A percentile compares a stretch with the other conserved stretches of the same genome.
Evolutionary conservation across 2,329 filamentous ascomycete species (phyloP).

Genomic region (Talaromyces pinophilus): DNA sequence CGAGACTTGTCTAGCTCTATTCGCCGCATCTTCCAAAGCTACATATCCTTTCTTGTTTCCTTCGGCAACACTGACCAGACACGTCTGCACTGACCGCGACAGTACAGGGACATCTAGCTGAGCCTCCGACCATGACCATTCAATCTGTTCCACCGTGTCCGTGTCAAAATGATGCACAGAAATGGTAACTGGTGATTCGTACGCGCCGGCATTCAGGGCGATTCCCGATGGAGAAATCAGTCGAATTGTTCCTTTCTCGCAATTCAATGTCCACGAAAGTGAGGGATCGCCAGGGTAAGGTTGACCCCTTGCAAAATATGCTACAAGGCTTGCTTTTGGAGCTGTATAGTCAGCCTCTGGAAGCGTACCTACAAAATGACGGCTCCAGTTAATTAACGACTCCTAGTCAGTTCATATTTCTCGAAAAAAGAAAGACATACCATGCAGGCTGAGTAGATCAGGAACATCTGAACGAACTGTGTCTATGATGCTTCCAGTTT

Average conservation of each 20-base stretch:
- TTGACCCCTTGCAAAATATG: slow-evolving; percentile 14
- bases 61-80: slow-evolving; percentile 14
- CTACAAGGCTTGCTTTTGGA: slow-evolving; percentile 8
- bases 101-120: slow-evolving; percentile 12
- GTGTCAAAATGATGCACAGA: slow-evolving; percentile 17
- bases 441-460: slow-evolving; percentile 14
- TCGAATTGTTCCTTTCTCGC: slow-evolving; percentile 14
- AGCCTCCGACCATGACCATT: slow-evolving; percentile 17
- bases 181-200: slow-evolving; percentile 15
- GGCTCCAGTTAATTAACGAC: background rate
- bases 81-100: slow-evolving; percentile 12
- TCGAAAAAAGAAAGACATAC: background rate
- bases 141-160: slow-evolving; percentile 13
- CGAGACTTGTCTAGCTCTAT: slow-evolving; percentile 15
- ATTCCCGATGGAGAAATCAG: slow-evolving; percentile 15
- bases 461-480: slow-evolving; percentile 16
- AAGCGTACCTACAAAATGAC: background rate
- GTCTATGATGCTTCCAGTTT: background rate
- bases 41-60: slow-evolving; percentile 17
- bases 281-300: slow-evolving; percentile 14
- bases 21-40: slow-evolving; percentile 11
- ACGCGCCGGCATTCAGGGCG: slow-evolving; percentile 8
- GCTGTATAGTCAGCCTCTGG: background rate
- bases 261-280: slow-evolving; percentile 16
- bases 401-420: too few species aligned